Conservation (phyloP, 495 filamentous ascomycete species). For the Aspergillus carlsbadensis region DNA sequence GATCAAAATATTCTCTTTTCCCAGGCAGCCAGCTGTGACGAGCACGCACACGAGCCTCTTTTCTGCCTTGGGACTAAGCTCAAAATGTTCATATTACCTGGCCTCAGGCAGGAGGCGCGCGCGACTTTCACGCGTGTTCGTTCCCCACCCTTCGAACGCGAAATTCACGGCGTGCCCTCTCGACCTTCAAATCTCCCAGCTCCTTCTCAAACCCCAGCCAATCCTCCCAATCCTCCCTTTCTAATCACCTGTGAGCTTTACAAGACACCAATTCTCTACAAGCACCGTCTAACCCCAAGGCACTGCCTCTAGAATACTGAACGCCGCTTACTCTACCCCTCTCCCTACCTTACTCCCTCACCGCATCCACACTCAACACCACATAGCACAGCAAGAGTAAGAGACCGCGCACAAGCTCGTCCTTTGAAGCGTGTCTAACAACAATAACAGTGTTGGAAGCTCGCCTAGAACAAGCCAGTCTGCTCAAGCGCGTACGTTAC, state of each 20-base stretch:
- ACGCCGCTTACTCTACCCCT: background rate
- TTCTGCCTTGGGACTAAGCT: slow-evolving; percentile 27
- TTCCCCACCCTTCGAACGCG: slow-evolving; percentile 39
- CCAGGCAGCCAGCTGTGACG: background rate
- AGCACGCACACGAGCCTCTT: background rate
- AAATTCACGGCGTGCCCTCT: slow-evolving; percentile 26
- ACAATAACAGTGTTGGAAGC: slow-evolving; percentile 81
- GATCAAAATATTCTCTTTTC: background rate
- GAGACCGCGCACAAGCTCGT: slow-evolving; percentile 11
- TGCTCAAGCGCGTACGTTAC: slow-evolving; percentile 85
- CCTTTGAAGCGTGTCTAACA: slow-evolving; percentile 11
- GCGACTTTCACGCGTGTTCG: slow-evolving; percentile 27
- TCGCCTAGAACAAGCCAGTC: slow-evolving; percentile 87
- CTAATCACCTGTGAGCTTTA: slow-evolving; percentile 7
- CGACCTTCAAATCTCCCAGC: slow-evolving; percentile 16
- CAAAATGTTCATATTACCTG: slow-evolving; percentile 34
- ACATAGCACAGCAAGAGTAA: slow-evolving; percentile 36
- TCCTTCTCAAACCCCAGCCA: slow-evolving; percentile 14
- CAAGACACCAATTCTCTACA: background rate
- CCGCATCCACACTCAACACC: slow-evolving; percentile 11
- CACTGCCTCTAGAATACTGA: slow-evolving; percentile 1
- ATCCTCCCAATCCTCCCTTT: slow-evolving; percentile 18
- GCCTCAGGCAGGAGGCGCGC: slow-evolving; percentile 32
- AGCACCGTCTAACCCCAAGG: slow-evolving; percentile 1
- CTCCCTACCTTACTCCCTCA: background rate